Conservation (phyloP, 1,139 yeast species). For the Trichomonascaceae sp. region DNA sequence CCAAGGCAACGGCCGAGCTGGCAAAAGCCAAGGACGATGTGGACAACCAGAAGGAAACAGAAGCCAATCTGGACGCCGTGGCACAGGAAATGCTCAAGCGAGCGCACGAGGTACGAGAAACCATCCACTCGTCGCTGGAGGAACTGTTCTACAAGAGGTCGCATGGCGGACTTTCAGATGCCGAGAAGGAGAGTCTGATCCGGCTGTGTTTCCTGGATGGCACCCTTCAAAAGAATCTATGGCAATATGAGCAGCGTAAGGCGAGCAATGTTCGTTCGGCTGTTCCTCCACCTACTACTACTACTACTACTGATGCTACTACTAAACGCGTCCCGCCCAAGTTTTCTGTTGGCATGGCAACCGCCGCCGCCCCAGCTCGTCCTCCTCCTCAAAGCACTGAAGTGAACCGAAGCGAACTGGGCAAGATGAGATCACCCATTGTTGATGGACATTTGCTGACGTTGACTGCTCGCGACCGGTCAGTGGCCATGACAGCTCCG, state of each 20-base stretch:
- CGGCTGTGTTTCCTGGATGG: constrained; percentile 24
- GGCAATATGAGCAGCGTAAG: constrained; percentile 11
- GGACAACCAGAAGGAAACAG: constrained; percentile 6
- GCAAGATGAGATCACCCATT: not conserved
- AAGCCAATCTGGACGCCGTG: constrained; percentile 9
- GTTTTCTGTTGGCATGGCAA: constrained; percentile 1
- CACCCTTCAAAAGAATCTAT: constrained; percentile 20
- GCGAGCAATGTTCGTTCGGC: not conserved
- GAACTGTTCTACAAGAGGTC: constrained; percentile 15
- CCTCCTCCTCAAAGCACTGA: too few species aligned
- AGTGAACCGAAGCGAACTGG: too few species aligned
- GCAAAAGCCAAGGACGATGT: constrained; percentile 12
- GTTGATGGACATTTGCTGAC: constrained; percentile 4
- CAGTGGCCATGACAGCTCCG: constrained; percentile 4
- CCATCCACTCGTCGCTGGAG: constrained; percentile 18
- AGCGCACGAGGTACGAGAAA: constrained; percentile 17
- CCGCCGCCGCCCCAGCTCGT: too few species aligned
- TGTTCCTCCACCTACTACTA: too few species aligned
- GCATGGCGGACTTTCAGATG: constrained; percentile 11
- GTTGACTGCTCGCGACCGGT: constrained; percentile 4
- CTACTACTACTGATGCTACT: too few species aligned
- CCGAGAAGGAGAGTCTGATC: constrained; percentile 18
- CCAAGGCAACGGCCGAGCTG: constrained; percentile 19
- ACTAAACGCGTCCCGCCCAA: too few species aligned
- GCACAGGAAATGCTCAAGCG: constrained; percentile 17